phyloP scores from a whole-genome alignment of 2,329 filamentous ascomycete genomes.

The Xylariales sp. region DNA sequence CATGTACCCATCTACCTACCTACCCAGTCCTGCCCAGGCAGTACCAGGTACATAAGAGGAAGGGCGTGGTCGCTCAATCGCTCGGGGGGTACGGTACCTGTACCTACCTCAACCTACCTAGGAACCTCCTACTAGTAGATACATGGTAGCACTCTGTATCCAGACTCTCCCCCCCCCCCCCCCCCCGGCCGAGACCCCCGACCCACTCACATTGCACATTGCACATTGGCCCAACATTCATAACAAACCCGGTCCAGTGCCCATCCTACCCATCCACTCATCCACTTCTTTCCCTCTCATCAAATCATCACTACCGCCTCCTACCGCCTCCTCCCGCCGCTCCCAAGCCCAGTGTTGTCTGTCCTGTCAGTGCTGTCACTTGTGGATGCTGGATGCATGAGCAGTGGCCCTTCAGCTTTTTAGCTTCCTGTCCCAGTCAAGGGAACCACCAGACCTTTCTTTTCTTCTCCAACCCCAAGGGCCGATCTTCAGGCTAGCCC shows the following conservation, averaged over 20 bases:
- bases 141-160: constrained; percentile 5
- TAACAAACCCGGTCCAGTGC: constrained; percentile 7
- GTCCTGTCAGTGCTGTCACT: constrained; percentile 23
- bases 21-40: no score
- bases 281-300: constrained; percentile 31
- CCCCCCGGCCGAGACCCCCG: no score
- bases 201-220: constrained; percentile 28
- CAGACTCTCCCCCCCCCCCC: no score
- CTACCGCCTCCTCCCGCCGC: constrained; percentile 24
- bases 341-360: constrained; percentile 7
- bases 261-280: constrained; percentile 30
- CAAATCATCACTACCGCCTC: constrained; percentile 36
- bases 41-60: no score
- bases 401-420: constrained; percentile 26
- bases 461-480: constrained; percentile 18
- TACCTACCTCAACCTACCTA: no score
- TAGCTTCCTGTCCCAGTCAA: constrained; percentile 28
- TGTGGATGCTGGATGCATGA: constrained; percentile 35
- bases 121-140: no score
- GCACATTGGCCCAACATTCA: constrained; percentile 8
- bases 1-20: no score
- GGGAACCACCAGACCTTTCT: constrained; percentile 28
- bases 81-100: no score
- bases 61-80: no score
- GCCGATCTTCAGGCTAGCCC: constrained; percentile 25